Percentiles rank a stretch among this genome's conserved stretches.
phyloP scores from a whole-genome alignment of 768 basidiomycete genomes.

The Lactarius trivialis region DNA sequence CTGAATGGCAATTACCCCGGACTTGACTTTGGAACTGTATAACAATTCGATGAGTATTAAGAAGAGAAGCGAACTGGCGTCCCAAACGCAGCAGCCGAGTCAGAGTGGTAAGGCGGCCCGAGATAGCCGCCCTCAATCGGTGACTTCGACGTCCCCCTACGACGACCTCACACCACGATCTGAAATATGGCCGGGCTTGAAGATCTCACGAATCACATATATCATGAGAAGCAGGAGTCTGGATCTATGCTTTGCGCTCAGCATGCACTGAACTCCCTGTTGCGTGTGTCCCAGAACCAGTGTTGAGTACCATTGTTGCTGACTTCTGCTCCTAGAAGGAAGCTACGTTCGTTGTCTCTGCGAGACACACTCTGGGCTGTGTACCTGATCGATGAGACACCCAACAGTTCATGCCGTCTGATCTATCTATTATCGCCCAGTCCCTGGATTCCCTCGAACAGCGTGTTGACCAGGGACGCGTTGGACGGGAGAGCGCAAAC shows the following conservation, averaged over 20 bases:
- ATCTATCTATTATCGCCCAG: slow-evolving; percentile 70
- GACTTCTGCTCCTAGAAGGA: slow-evolving; percentile 33
- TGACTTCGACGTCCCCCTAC: not conserved
- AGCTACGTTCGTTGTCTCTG: slow-evolving; percentile 39
- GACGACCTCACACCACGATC: not conserved
- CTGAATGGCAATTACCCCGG: slow-evolving; percentile 1
- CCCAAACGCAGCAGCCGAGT: not conserved
- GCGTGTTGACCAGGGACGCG: slow-evolving; percentile 45
- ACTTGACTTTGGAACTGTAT: not conserved
- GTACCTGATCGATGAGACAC: slow-evolving; percentile 20
- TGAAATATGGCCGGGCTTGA: slow-evolving; percentile 53
- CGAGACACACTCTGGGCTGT: not conserved
- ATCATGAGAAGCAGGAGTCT: slow-evolving; percentile 70
- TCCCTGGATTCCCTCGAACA: slow-evolving; percentile 61
- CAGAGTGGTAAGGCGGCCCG: slow-evolving; percentile 10
- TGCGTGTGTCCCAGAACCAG: slow-evolving; percentile 48
- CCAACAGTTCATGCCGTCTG: slow-evolving; percentile 66
- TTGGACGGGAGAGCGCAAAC: slow-evolving; percentile 52
- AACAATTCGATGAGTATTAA: not conserved
- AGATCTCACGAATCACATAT: slow-evolving; percentile 48
- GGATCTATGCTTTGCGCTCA: slow-evolving; percentile 86
- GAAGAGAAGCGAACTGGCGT: not conserved
- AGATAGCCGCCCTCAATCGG: not conserved
- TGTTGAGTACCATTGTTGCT: slow-evolving; percentile 11
- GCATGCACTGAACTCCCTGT: slow-evolving; percentile 74